These are phyloP conservation scores for Salvia sclarea DNA, from an alignment of 305 asterid genomes.

Conservation along the genomic window DNA sequence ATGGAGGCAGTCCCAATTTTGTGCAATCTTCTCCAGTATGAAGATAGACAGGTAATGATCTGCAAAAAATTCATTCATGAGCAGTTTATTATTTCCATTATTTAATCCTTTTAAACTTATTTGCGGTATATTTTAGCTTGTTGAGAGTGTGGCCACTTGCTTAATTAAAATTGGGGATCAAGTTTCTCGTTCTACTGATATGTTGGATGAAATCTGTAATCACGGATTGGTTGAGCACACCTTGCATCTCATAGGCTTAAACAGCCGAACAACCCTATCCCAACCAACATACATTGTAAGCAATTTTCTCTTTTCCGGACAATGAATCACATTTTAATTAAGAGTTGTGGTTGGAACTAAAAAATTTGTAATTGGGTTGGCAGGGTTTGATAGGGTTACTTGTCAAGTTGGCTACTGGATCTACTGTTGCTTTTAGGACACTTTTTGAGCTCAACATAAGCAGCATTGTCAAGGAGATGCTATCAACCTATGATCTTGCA, in stretches of 20 bases:
- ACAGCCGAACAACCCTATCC: conserved; percentile 69
- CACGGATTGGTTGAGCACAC: conserved; percentile 80
- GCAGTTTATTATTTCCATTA: conserved; percentile 14
- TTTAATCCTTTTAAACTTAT: conserved; percentile 11
- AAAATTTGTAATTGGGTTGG: conserved; percentile 34
- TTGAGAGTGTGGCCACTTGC: conserved; percentile 89
- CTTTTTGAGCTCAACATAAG: conserved; percentile 83
- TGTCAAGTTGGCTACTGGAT: conserved; percentile 76
- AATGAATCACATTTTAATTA: background rate
- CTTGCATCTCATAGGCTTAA: conserved; percentile 68
- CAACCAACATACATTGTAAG: conserved; percentile 74
- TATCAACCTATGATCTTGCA: conserved; percentile 56
- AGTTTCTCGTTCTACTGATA: conserved; percentile 54
- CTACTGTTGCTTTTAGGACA: conserved; percentile 71
- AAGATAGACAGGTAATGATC: conserved; percentile 79
- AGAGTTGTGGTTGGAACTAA: conserved; percentile 9
- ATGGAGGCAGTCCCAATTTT: conserved; percentile 94
- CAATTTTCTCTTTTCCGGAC: conserved; percentile 23
- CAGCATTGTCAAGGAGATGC: conserved; percentile 66
- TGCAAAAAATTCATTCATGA: conserved; percentile 24
- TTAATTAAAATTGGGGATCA: conserved; percentile 78
- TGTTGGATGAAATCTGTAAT: conserved; percentile 84
- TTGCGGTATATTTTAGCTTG: conserved; percentile 55
- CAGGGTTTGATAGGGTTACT: conserved; percentile 94
- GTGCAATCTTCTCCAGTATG: conserved; percentile 91